Conservation (phyloP, 352 stramenopile species). For the Phytophthora pluvialis region DNA sequence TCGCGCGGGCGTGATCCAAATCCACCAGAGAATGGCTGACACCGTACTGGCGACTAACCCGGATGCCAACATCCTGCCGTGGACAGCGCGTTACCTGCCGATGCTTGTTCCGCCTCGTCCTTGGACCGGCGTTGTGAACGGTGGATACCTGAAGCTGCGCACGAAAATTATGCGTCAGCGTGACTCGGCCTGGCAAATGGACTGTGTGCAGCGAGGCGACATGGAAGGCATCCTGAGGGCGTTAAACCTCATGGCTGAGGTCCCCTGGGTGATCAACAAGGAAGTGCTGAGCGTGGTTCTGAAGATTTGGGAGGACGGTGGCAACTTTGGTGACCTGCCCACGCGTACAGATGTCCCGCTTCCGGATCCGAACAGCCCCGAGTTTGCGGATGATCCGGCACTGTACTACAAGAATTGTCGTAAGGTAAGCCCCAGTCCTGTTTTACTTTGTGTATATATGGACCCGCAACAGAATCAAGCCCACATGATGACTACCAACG, state of each 20-base stretch:
- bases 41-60: conserved; percentile 60
- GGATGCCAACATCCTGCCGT: conserved; percentile 69
- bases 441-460: conserved; percentile 23
- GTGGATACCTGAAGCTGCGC: conserved; percentile 94
- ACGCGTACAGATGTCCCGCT: conserved; percentile 67
- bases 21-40: conserved; percentile 66
- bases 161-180: conserved; percentile 94
- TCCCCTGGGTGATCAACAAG: conserved; percentile 96
- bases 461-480: conserved; percentile 89
- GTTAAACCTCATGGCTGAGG: conserved; percentile 93
- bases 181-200: conserved; percentile 84
- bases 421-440: conserved; percentile 60
- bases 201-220: conserved; percentile 89
- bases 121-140: conserved; percentile 91
- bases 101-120: conserved; percentile 96
- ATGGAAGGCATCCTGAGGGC: conserved; percentile 88
- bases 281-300: conserved; percentile 93
- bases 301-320: conserved; percentile 91
- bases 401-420: conserved; percentile 72
- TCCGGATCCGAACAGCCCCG: conserved; percentile 57
- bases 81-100: conserved; percentile 91
- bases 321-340: conserved; percentile 94
- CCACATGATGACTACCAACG: conserved; percentile 56
- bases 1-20: conserved; percentile 78
- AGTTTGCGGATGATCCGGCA: conserved; percentile 73